A percentile compares a stretch with the other conserved stretches of the same genome.
These are phyloP conservation scores for Penicillium desertorum DNA, from an alignment of 495 filamentous ascomycete species.

Conservation along the genomic window DNA sequence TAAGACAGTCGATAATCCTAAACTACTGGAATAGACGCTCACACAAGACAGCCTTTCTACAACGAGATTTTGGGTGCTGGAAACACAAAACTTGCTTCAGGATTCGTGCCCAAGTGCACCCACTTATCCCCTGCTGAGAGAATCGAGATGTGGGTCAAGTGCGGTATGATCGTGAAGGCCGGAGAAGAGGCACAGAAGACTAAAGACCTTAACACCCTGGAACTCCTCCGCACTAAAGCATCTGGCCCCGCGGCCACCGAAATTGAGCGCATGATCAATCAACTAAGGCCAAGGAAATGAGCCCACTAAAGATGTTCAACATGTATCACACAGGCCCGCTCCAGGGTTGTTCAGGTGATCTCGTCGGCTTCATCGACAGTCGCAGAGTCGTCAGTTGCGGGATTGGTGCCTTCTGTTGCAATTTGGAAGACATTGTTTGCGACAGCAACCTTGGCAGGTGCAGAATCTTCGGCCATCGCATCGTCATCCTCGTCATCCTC, in stretches of 20 bases:
- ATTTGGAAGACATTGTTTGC: constrained; percentile 22
- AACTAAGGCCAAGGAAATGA: constrained; percentile 52
- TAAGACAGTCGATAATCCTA: constrained; percentile 37
- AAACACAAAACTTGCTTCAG: constrained; percentile 79
- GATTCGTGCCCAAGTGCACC: constrained; percentile 87
- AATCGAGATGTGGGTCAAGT: constrained; percentile 95
- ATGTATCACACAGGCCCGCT: constrained; percentile 11
- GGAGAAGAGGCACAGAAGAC: constrained; percentile 85
- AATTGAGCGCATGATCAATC: constrained; percentile 62
- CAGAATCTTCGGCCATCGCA: constrained; percentile 36
- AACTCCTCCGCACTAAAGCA: constrained; percentile 57
- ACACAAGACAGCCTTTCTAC: constrained; percentile 71
- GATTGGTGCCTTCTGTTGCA: constrained; percentile 13
- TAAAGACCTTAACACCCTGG: constrained; percentile 70
- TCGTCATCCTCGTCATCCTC: constrained; percentile 32
- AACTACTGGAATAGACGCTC: constrained; percentile 22
- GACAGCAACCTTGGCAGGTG: constrained; percentile 16
- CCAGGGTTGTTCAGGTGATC: constrained; percentile 41
- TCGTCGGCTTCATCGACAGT: constrained; percentile 41
- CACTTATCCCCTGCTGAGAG: constrained; percentile 59
- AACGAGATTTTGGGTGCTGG: constrained; percentile 85
- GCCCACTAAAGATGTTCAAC: constrained; percentile 9
- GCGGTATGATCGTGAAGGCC: constrained; percentile 84
- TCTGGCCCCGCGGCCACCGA: constrained; percentile 55
- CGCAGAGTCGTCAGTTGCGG: constrained; percentile 25